Evolutionary conservation across 148 eudicot genomes (phyloP).

Genomic region (Pharnaceum exiguum): DNA sequence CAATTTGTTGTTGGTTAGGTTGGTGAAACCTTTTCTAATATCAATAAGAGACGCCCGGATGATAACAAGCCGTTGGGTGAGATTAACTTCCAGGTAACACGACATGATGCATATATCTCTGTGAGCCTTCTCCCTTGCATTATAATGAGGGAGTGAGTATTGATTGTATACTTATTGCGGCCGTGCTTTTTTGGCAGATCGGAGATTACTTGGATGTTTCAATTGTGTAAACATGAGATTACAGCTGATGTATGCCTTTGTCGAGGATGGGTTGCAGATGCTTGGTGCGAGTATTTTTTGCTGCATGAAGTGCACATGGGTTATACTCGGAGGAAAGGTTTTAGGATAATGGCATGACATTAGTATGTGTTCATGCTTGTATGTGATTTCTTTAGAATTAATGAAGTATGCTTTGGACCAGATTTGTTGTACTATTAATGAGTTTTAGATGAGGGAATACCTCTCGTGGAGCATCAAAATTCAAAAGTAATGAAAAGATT

Average conservation of each 20-base stretch:
- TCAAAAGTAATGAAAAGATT: too few relatives aligned
- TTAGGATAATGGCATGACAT: slow-evolving; percentile 4
- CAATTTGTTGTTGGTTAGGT: slow-evolving; percentile 26
- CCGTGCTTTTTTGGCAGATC: slow-evolving; percentile 16
- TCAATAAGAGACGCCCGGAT: slow-evolving; percentile 35
- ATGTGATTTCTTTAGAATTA: neutral
- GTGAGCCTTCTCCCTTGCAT: neutral
- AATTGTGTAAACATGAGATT: slow-evolving; percentile 21
- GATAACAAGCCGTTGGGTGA: slow-evolving; percentile 37
- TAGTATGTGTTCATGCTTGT: slow-evolving; percentile 4
- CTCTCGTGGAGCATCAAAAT: too few relatives aligned
- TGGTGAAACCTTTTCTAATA: slow-evolving; percentile 39
- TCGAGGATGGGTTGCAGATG: neutral
- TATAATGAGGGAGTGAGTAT: too few relatives aligned
- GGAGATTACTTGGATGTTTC: slow-evolving; percentile 51
- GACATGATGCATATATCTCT: neutral
- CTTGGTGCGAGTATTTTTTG: neutral
- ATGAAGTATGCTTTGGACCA: neutral
- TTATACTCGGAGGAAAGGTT: neutral
- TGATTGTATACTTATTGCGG: too few relatives aligned
- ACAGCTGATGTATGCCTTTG: neutral
- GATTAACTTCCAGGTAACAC: slow-evolving; percentile 32
- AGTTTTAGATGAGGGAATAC: too few relatives aligned
- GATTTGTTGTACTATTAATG: neutral
- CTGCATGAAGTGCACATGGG: neutral